Evolutionary conservation across 2,329 filamentous ascomycete genomes (phyloP).

Genomic region (Neonectria neomacrospora): DNA sequence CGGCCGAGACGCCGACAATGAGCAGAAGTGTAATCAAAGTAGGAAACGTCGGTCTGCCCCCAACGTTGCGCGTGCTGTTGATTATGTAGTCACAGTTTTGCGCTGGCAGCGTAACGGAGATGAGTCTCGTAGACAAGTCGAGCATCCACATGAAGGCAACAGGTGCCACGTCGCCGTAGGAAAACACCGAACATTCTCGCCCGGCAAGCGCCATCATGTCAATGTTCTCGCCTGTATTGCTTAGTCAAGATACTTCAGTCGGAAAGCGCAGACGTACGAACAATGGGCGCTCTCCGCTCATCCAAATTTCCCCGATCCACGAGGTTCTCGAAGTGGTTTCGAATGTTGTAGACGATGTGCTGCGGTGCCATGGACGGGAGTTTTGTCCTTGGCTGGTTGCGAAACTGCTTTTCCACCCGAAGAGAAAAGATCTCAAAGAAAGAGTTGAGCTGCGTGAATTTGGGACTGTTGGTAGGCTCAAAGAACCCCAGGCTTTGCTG

Average conservation of each 20-base stretch:
- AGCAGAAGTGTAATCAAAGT: neutral
- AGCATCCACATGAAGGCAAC: slow-evolving; percentile 32
- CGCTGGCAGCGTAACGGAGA: slow-evolving; percentile 30
- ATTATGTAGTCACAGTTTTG: slow-evolving; percentile 36
- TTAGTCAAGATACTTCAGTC: neutral
- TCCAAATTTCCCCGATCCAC: slow-evolving; percentile 35
- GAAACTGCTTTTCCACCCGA: slow-evolving; percentile 40
- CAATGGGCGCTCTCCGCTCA: slow-evolving; percentile 31
- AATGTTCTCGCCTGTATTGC: slow-evolving; percentile 38
- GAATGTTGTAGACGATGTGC: slow-evolving; percentile 42
- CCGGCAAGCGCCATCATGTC: slow-evolving; percentile 38
- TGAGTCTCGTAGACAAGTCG: slow-evolving; percentile 18
- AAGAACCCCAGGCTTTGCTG: neutral
- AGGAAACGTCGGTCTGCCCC: slow-evolving; percentile 9
- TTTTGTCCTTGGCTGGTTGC: slow-evolving; percentile 13
- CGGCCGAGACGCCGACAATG: slow-evolving; percentile 20
- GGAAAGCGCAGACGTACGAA: slow-evolving; percentile 34
- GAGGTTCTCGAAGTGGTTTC: slow-evolving; percentile 44
- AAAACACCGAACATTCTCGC: slow-evolving; percentile 33
- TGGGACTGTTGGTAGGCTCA: neutral
- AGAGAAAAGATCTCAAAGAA: slow-evolving; percentile 46
- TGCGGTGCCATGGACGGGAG: slow-evolving; percentile 35
- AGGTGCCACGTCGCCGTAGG: slow-evolving; percentile 34
- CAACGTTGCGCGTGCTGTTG: neutral
- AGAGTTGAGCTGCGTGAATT: slow-evolving; percentile 27